Evolutionary conservation across 202 grass and related monocot genomes (phyloP).

Genomic region (Carex arenaria): DNA sequence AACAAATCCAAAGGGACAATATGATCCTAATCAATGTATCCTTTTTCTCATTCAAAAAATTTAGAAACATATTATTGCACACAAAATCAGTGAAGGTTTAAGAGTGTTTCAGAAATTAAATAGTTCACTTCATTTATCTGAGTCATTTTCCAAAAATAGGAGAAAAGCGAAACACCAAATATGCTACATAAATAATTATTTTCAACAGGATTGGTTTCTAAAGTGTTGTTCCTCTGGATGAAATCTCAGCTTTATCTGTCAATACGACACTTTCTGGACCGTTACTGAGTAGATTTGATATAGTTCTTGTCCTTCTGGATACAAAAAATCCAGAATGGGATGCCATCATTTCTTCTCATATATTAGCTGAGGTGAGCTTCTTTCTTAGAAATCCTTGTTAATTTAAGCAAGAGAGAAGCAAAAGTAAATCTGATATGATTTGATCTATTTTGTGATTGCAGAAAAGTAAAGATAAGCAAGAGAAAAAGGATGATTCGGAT

Average conservation of each 20-base stretch:
- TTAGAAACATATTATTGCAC: background rate
- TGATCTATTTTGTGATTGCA: slow-evolving; percentile 32
- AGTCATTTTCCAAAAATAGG: background rate
- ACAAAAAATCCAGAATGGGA: slow-evolving; percentile 52
- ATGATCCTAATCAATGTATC: slow-evolving; percentile 75
- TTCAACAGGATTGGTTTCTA: background rate
- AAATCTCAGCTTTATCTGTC: slow-evolving; percentile 73
- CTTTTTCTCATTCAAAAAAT: slow-evolving; percentile 22
- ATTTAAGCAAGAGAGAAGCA: background rate
- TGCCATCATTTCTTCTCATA: slow-evolving; percentile 81
- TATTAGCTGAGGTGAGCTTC: slow-evolving; percentile 54
- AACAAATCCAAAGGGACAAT: slow-evolving; percentile 95
- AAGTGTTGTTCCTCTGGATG: slow-evolving; percentile 5
- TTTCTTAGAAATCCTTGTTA: slow-evolving; percentile 8
- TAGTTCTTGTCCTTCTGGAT: slow-evolving; percentile 92
- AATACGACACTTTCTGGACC: slow-evolving; percentile 96
- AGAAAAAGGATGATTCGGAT: slow-evolving; percentile 25
- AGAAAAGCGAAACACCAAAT: background rate
- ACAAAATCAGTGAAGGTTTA: background rate
- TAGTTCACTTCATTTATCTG: background rate
- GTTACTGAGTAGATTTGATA: slow-evolving; percentile 95
- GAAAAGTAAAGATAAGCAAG: slow-evolving; percentile 43
- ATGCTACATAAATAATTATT: background rate
- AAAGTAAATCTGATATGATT: slow-evolving; percentile 1
- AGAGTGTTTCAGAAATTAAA: background rate